Evolutionary conservation across 1,284 basidiomycete species (phyloP).

Genomic region (Taiwanofungus camphoratus): DNA sequence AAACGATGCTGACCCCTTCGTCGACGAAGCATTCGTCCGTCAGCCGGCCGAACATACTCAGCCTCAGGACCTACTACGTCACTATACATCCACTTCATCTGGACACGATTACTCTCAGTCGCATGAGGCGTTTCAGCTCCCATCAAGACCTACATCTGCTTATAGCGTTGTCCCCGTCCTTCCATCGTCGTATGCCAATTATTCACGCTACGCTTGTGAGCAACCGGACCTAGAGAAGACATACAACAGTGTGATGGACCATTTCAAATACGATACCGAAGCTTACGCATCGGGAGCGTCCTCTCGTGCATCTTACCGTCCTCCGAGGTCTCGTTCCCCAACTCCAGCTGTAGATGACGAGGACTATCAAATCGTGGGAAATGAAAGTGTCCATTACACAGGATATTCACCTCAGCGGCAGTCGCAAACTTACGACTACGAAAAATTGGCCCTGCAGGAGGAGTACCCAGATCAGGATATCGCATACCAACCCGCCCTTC

Average conservation of each 20-base stretch:
- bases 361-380: constrained; percentile 52
- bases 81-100: constrained; percentile 14
- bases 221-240: constrained; percentile 13
- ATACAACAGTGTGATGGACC: constrained; percentile 24
- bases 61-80: constrained; percentile 8
- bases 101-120: constrained; percentile 10
- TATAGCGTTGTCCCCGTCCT: constrained; percentile 15
- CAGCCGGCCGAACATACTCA: constrained; percentile 5
- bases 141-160: constrained; percentile 18
- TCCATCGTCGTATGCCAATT: constrained; percentile 3
- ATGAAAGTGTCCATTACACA: constrained; percentile 49
- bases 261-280: constrained; percentile 47
- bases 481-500: not conserved
- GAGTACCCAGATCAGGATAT: constrained; percentile 9
- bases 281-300: constrained; percentile 59
- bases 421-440: constrained; percentile 17
- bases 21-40: constrained; percentile 17
- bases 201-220: constrained; percentile 14
- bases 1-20: constrained; percentile 25
- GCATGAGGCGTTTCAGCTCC: constrained; percentile 13
- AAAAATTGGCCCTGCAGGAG: constrained; percentile 11
- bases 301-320: constrained; percentile 40
- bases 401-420: constrained; percentile 29
- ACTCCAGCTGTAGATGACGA: constrained; percentile 68
- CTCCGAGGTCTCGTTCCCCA: constrained; percentile 63